These are phyloP conservation scores for Phyllosticta capitalensis DNA, from an alignment of 2,329 filamentous ascomycete genomes.

Conservation along the genomic window DNA sequence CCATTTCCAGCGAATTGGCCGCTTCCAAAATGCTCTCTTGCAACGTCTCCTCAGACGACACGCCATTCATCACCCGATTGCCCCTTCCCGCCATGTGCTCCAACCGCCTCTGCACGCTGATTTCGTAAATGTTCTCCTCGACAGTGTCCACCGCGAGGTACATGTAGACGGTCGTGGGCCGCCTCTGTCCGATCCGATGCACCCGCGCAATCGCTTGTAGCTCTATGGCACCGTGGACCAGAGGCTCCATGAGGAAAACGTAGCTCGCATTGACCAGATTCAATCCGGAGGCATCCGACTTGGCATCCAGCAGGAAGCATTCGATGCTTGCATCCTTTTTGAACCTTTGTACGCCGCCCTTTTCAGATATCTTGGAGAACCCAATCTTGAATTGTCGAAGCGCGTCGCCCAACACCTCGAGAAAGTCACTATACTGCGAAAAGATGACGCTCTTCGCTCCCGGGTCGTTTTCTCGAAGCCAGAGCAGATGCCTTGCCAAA, in stretches of 20 bases:
- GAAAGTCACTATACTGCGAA: slow-evolving; percentile 78
- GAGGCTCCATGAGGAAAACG: slow-evolving; percentile 87
- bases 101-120: slow-evolving; percentile 70
- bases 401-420: slow-evolving; percentile 62
- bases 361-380: slow-evolving; percentile 58
- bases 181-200: slow-evolving; percentile 83
- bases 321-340: slow-evolving; percentile 64
- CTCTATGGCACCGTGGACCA: slow-evolving; percentile 88
- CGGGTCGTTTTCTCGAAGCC: slow-evolving; percentile 74
- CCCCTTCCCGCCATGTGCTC: slow-evolving; percentile 55
- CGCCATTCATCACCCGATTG: neutral
- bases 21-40: slow-evolving; percentile 60
- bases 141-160: slow-evolving; percentile 88
- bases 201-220: slow-evolving; percentile 92
- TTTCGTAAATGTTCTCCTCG: slow-evolving; percentile 82
- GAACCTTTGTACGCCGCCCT: slow-evolving; percentile 64
- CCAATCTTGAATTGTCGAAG: slow-evolving; percentile 65
- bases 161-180: slow-evolving; percentile 87
- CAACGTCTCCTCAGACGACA: slow-evolving; percentile 27
- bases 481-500: slow-evolving; percentile 61
- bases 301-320: slow-evolving; percentile 81
- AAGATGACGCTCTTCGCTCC: slow-evolving; percentile 91
- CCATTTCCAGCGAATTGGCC: slow-evolving; percentile 75
- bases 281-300: slow-evolving; percentile 77
- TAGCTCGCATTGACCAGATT: slow-evolving; percentile 90